phyloP scores from a whole-genome alignment of 495 filamentous ascomycete species.

The Penicillium coffeae region DNA sequence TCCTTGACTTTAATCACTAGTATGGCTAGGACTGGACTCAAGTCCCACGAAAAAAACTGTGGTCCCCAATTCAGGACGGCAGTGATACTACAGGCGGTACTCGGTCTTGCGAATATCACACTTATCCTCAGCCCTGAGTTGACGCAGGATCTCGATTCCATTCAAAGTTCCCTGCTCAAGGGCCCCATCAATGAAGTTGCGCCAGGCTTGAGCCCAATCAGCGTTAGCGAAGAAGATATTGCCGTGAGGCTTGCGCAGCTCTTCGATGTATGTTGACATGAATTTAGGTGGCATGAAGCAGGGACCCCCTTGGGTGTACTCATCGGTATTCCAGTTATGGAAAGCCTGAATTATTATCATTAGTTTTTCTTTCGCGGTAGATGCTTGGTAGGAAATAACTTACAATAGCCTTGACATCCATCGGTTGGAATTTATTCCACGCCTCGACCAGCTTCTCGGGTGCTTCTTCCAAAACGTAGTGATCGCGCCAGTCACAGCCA shows the following conservation, averaged over 20 bases:
- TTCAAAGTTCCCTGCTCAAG: slow-evolving; percentile 33
- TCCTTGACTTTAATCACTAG: too few relatives aligned
- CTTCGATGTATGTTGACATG: slow-evolving; percentile 16
- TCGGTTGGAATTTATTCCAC: slow-evolving; percentile 16
- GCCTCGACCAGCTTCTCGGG: slow-evolving; percentile 1
- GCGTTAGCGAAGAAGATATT: slow-evolving; percentile 26
- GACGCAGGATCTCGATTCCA: too few relatives aligned
- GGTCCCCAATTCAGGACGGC: too few relatives aligned
- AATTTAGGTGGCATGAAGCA: slow-evolving; percentile 19
- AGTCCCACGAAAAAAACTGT: too few relatives aligned
- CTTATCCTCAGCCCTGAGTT: too few relatives aligned
- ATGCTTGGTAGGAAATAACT: too few relatives aligned
- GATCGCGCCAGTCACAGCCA: background rate
- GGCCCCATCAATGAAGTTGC: slow-evolving; percentile 30
- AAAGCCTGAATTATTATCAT: too few relatives aligned
- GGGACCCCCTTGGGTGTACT: slow-evolving; percentile 21
- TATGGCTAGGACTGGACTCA: too few relatives aligned
- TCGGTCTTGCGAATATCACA: too few relatives aligned
- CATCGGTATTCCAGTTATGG: slow-evolving; percentile 31
- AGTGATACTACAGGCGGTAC: too few relatives aligned
- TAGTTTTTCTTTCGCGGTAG: too few relatives aligned
- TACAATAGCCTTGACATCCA: slow-evolving; percentile 11
- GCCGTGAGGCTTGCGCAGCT: slow-evolving; percentile 17
- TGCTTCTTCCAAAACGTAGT: background rate
- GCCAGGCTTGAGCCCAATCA: slow-evolving; percentile 33